Percentiles rank a stretch among this genome's conserved stretches.
Evolutionary conservation across 495 filamentous ascomycete genomes (phyloP).

Genomic region (Viridothelium virens): DNA sequence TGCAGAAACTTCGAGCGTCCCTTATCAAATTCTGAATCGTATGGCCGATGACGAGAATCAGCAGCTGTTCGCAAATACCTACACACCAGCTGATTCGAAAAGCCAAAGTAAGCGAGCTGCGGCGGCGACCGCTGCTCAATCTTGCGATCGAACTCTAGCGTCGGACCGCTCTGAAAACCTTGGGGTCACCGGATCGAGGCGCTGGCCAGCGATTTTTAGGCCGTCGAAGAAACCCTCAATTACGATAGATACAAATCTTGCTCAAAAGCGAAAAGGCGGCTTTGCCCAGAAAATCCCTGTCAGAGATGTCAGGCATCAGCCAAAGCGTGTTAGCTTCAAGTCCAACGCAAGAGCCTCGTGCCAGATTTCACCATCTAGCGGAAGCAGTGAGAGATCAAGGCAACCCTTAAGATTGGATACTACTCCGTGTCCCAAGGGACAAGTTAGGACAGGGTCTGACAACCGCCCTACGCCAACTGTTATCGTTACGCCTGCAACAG

Average conservation of each 20-base stretch:
- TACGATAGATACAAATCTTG: not conserved
- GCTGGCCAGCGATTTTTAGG: not conserved
- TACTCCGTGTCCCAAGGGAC: not conserved
- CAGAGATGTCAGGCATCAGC: not conserved
- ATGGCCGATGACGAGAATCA: not conserved
- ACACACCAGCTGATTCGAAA: conserved; percentile 3
- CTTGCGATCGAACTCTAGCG: not conserved
- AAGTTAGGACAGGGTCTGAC: not conserved
- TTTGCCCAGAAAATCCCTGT: not conserved
- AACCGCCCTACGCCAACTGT: conserved; percentile 46
- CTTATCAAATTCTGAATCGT: not conserved
- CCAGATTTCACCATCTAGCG: not conserved
- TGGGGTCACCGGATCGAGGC: not conserved
- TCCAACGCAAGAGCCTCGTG: not conserved
- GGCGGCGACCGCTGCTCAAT: not conserved
- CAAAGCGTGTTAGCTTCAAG: not conserved
- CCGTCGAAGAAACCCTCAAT: not conserved
- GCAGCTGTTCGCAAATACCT: not conserved
- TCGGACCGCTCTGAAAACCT: not conserved
- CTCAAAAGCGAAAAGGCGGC: not conserved
- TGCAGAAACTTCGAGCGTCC: not conserved
- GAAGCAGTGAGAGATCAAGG: not conserved
- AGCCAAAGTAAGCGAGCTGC: not conserved
- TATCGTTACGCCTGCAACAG: conserved; percentile 58
- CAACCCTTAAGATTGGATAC: not conserved